Evolutionary conservation across 2,329 filamentous ascomycete species (phyloP), one percentile per base, ranked within the genome.

Genomic region (Grosmannia serpens): DNA sequence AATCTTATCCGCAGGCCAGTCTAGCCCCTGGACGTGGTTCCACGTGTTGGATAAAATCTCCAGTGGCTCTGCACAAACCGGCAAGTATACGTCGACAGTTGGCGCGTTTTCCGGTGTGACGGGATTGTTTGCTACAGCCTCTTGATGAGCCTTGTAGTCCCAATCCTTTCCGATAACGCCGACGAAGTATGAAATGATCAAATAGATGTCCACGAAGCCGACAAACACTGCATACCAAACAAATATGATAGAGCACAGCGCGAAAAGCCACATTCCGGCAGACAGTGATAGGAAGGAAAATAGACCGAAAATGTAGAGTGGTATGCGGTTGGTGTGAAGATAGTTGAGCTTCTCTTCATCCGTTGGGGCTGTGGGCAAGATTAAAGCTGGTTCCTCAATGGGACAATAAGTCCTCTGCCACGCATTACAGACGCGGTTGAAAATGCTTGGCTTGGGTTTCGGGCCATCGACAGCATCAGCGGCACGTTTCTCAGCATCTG

Each of bases 201-300:
- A n/a, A 38, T 59, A 59, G 7, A 59, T 52, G 24, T 59, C 57
- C 26, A 59, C 35, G 35, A 59, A 59, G 11, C n/a, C 53, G 13
- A 59, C 57, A 53, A 59, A 59, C 2, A 35, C 57, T 3, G 31
- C 8, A 9, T 59, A 59, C 57, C 57, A 59, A 3, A 59, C 26
- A 17, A 59, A 59, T 35, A 59, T 27, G n/a, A 26, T 35, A 13
- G 46, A 46, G 33, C 57, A 59, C 1, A 59, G 44, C 2, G 57
- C 53, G 27, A 59, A 59, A 4, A 59, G 53, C 57, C 57, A 59
- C 57, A 59, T 59, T 33, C 57, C 57, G 2, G 33, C 57, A 20
- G 57, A 59, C n/a, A 59, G 53, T 9, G 57, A 59, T 10, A 59
- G 22, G n/a, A 59, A 59, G 9, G 57, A 59, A 4, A 59, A 22